Percentiles rank a stretch among this genome's conserved stretches.
Conservation (phyloP, 257 asterid species). For the Euphrasia confusa region DNA sequence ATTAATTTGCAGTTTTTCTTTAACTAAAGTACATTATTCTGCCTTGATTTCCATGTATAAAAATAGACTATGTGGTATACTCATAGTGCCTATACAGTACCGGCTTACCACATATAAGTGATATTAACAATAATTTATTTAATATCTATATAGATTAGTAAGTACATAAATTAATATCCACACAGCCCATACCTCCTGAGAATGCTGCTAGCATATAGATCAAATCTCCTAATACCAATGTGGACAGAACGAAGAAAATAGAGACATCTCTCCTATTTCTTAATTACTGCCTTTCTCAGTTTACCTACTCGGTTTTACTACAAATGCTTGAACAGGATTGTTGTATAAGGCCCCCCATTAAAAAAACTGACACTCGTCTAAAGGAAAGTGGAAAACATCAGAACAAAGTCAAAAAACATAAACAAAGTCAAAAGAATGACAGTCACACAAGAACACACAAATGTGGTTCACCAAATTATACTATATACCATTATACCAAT, state of each 20-base stretch:
- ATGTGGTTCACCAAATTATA: constrained; percentile 8
- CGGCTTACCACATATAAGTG: neutral
- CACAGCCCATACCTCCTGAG: neutral
- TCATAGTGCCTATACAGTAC: neutral
- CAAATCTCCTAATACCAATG: constrained; percentile 11
- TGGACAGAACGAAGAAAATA: constrained; percentile 2
- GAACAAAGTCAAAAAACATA: neutral
- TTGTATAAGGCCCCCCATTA: neutral
- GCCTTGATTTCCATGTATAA: neutral
- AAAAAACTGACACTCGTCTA: neutral
- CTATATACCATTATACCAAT: constrained; percentile 10
- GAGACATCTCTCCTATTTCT: neutral
- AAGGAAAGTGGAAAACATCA: neutral
- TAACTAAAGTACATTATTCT: neutral
- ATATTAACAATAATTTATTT: constrained; percentile 1
- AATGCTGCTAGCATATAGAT: constrained; percentile 11
- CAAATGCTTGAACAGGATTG: constrained; percentile 16
- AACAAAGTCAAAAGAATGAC: neutral
- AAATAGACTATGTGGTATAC: constrained; percentile 9
- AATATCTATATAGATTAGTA: neutral
- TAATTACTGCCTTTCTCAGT: constrained; percentile 3
- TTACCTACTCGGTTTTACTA: constrained; percentile 9
- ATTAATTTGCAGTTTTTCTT: constrained; percentile 7
- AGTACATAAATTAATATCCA: constrained; percentile 4
- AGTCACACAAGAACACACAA: neutral